Conservation (phyloP, 2,329 filamentous ascomycete species). For the Coniochaeta prunicola region DNA sequence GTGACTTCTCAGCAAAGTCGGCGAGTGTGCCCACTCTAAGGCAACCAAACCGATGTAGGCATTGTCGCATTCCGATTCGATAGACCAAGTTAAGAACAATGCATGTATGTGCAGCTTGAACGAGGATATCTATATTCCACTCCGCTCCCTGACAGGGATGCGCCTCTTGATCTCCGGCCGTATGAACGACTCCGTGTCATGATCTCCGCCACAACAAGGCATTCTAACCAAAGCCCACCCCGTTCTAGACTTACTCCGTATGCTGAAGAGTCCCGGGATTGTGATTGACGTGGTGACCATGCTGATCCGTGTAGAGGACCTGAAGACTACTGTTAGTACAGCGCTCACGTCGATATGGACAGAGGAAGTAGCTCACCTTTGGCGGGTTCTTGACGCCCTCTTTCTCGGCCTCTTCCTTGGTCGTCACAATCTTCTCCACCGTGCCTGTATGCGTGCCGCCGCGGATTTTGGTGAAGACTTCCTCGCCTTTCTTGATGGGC, state of each 20-base stretch:
- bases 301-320: slow-evolving; percentile 2
- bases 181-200: too few relatives aligned
- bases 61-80: too few relatives aligned
- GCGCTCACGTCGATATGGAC: background rate
- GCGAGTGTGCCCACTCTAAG: too few relatives aligned
- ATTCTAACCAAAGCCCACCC: background rate
- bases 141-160: too few relatives aligned
- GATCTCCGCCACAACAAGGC: too few relatives aligned
- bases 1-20: too few relatives aligned
- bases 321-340: background rate
- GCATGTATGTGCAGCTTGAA: too few relatives aligned
- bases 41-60: too few relatives aligned
- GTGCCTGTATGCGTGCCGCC: slow-evolving; percentile 31
- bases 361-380: slow-evolving; percentile 20
- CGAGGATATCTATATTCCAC: too few relatives aligned
- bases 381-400: slow-evolving; percentile 31
- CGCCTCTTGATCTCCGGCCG: too few relatives aligned
- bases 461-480: slow-evolving; percentile 30
- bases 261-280: slow-evolving; percentile 2
- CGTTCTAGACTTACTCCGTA: background rate
- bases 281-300: background rate
- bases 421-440: slow-evolving; percentile 28
- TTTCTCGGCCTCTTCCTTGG: slow-evolving; percentile 24
- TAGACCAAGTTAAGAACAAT: too few relatives aligned
- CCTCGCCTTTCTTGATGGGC: slow-evolving; percentile 28